Percentiles rank a stretch among this genome's conserved stretches.
phyloP scores from a whole-genome alignment of 106 monocot species.

The Acorus gramineus region DNA sequence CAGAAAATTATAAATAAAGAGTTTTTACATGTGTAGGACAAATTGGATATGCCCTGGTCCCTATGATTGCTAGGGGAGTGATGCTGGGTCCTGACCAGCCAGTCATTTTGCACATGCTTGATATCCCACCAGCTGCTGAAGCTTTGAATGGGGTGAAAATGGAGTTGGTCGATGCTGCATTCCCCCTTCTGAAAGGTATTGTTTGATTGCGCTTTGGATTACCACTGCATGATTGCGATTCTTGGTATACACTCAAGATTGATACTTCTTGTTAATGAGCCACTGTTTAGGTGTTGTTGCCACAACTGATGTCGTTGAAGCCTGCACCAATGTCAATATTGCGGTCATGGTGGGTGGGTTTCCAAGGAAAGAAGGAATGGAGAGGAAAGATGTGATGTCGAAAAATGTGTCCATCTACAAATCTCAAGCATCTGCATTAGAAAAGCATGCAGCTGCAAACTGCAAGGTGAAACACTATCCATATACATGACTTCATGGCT shows the following conservation, averaged over 20 bases:
- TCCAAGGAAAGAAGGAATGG: conserved; percentile 91
- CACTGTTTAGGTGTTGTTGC: conserved; percentile 58
- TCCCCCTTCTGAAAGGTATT: conserved; percentile 9
- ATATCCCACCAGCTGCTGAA: conserved; percentile 79
- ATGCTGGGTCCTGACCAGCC: conserved; percentile 86
- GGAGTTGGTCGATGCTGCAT: conserved; percentile 10
- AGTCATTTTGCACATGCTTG: conserved; percentile 86
- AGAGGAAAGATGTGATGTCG: conserved; percentile 91
- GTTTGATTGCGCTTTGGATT: neutral
- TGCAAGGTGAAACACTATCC: conserved; percentile 49
- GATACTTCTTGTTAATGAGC: too few species aligned
- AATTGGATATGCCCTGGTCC: conserved; percentile 93
- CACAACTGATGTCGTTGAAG: conserved; percentile 78
- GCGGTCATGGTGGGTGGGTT: conserved; percentile 93
- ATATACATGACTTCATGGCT: too few species aligned
- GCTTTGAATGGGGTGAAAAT: conserved; percentile 13
- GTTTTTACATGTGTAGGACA: conserved; percentile 44
- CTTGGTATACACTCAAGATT: neutral
- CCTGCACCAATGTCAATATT: conserved; percentile 69
- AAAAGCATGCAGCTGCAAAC: conserved; percentile 69
- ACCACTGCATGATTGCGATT: neutral
- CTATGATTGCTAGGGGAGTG: conserved; percentile 81
- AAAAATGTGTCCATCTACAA: conserved; percentile 96
- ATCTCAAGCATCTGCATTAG: conserved; percentile 76
- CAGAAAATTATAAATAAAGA: too few species aligned